phyloP scores from a whole-genome alignment of 805 yeast genomes.

The Starmerella vitae region DNA sequence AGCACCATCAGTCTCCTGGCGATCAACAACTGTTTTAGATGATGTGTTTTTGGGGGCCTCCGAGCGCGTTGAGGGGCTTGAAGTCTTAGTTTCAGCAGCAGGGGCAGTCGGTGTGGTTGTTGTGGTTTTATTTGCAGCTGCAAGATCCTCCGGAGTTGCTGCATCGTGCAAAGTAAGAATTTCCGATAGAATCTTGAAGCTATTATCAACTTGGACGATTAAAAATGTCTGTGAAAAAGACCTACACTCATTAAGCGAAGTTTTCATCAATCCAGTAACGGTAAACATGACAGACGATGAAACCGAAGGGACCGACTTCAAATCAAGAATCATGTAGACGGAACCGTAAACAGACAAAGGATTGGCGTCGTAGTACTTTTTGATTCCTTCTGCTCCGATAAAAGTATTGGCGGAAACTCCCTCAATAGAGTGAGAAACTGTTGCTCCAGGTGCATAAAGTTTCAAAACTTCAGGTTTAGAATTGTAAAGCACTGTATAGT shows the following conservation, averaged over 20 bases:
- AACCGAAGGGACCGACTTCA: slow-evolving; percentile 28
- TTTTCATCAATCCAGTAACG: slow-evolving; percentile 32
- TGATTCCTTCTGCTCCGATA: slow-evolving; percentile 27
- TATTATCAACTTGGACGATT: slow-evolving; percentile 19
- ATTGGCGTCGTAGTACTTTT: slow-evolving; percentile 19
- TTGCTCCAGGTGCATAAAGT: slow-evolving; percentile 28
- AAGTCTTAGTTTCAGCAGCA: too few species aligned
- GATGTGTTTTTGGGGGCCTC: too few species aligned
- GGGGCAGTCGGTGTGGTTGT: neutral
- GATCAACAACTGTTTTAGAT: too few species aligned
- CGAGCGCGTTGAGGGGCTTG: too few species aligned
- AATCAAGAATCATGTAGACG: slow-evolving; percentile 28
- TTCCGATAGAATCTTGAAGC: slow-evolving; percentile 29
- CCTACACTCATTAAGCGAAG: slow-evolving; percentile 21
- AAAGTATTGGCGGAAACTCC: slow-evolving; percentile 22
- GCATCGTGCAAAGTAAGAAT: slow-evolving; percentile 27
- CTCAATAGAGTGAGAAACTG: slow-evolving; percentile 30
- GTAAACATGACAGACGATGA: slow-evolving; percentile 28
- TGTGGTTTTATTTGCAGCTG: neutral
- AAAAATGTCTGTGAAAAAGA: slow-evolving; percentile 33
- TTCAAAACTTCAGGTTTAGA: slow-evolving; percentile 25
- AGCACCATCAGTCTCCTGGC: too few species aligned
- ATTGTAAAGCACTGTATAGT: slow-evolving; percentile 28
- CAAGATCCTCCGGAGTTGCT: neutral
- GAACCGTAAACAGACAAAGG: slow-evolving; percentile 26